Evolutionary conservation across 2,329 filamentous ascomycete species (phyloP).

Genomic region (Nothomitra cinnamomea): DNA sequence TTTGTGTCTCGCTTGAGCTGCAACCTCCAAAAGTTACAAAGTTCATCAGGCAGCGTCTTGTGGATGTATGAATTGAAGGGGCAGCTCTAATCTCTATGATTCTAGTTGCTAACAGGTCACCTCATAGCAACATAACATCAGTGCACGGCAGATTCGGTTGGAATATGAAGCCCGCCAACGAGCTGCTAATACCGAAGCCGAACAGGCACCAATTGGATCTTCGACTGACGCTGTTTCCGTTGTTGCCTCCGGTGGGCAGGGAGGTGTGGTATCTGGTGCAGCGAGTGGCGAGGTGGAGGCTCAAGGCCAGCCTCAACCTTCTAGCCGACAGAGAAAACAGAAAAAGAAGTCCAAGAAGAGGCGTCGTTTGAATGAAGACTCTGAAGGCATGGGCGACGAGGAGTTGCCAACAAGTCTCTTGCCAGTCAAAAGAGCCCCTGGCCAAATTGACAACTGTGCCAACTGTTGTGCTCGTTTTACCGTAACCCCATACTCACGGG

Average conservation of each 20-base stretch:
- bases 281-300: constrained; percentile 18
- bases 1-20: too few relatives aligned
- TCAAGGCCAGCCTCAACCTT: constrained; percentile 19
- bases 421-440: constrained; percentile 43
- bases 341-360: constrained; percentile 41
- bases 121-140: constrained; percentile 15
- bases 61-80: neutral
- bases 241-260: neutral
- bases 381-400: constrained; percentile 27
- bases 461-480: constrained; percentile 78
- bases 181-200: constrained; percentile 23
- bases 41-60: neutral
- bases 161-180: constrained; percentile 37
- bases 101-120: constrained; percentile 32
- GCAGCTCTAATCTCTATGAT: constrained; percentile 31
- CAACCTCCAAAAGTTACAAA: too few relatives aligned
- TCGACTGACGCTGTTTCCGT: constrained; percentile 6
- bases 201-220: constrained; percentile 21
- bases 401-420: constrained; percentile 22
- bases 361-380: constrained; percentile 8
- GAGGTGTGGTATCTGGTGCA: constrained; percentile 12
- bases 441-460: constrained; percentile 79
- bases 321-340: constrained; percentile 33
- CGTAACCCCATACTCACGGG: constrained; percentile 75
- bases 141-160: constrained; percentile 40